phyloP scores from a whole-genome alignment of 257 asterid genomes.

The Capsicum rhomboideum region DNA sequence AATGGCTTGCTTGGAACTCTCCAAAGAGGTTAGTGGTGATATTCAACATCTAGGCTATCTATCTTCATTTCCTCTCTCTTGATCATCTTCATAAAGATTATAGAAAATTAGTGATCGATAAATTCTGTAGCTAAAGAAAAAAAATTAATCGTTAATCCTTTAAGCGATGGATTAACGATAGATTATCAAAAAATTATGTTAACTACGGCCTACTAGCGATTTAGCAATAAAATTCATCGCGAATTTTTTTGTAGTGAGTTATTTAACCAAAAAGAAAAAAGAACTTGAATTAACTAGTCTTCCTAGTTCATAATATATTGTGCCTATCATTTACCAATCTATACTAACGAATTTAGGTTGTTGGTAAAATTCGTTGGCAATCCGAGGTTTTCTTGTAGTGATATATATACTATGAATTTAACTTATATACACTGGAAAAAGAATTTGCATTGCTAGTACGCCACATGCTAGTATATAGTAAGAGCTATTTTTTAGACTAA shows the following conservation, averaged over 20 bases:
- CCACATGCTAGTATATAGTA: no score
- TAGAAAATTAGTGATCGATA: neutral
- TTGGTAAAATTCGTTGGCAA: no score
- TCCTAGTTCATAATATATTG: neutral
- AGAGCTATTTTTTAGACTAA: neutral
- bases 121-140: neutral
- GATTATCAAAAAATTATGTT: neutral
- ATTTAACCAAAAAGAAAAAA: neutral
- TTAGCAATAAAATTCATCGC: neutral
- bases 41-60: neutral
- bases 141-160: neutral
- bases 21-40: slow-evolving; percentile 38
- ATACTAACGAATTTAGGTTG: no score
- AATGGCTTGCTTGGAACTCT: slow-evolving; percentile 52
- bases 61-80: neutral
- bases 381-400: no score
- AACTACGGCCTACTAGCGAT: neutral
- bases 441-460: neutral
- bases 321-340: neutral
- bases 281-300: neutral
- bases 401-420: no score
- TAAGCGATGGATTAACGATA: neutral
- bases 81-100: neutral
- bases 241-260: no score
- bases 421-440: neutral